Evolutionary conservation across 2,329 filamentous ascomycete species (phyloP).

Genomic region (Balansia obtecta): DNA sequence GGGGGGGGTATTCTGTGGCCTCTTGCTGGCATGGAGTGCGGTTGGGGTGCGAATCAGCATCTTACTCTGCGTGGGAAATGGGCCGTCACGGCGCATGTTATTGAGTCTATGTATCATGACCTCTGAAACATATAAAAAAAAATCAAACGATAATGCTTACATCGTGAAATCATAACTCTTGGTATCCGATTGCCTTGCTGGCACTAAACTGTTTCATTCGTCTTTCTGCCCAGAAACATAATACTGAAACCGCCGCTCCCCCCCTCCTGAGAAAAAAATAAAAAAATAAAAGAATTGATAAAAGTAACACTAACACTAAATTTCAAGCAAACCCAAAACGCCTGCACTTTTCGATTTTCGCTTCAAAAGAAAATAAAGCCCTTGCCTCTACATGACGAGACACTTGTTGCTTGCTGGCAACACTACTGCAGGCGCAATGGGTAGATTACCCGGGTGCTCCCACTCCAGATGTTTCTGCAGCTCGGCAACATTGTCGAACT

Average conservation of each 20-base stretch:
- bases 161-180: neutral
- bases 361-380: neutral
- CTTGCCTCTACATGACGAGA: slow-evolving; percentile 27
- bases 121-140: slow-evolving; percentile 8
- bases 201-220: neutral
- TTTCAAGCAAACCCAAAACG: too few relatives aligned
- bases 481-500: slow-evolving; percentile 35
- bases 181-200: neutral
- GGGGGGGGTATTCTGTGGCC: too few relatives aligned
- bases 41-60: neutral
- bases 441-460: slow-evolving; percentile 34
- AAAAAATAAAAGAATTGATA: too few relatives aligned
- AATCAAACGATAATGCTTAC: slow-evolving; percentile 4
- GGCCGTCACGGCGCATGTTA: neutral
- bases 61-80: neutral
- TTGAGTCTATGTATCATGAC: slow-evolving; percentile 12
- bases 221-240: neutral
- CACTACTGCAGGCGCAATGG: slow-evolving; percentile 20
- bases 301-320: too few relatives aligned
- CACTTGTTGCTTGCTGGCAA: slow-evolving; percentile 28
- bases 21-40: too few relatives aligned
- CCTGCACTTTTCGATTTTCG: too few relatives aligned
- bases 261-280: too few relatives aligned
- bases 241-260: too few relatives aligned
- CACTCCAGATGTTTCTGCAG: slow-evolving; percentile 45